Evolutionary conservation across 768 basidiomycete genomes (phyloP).

Genomic region (Steccherinum ochraceum): DNA sequence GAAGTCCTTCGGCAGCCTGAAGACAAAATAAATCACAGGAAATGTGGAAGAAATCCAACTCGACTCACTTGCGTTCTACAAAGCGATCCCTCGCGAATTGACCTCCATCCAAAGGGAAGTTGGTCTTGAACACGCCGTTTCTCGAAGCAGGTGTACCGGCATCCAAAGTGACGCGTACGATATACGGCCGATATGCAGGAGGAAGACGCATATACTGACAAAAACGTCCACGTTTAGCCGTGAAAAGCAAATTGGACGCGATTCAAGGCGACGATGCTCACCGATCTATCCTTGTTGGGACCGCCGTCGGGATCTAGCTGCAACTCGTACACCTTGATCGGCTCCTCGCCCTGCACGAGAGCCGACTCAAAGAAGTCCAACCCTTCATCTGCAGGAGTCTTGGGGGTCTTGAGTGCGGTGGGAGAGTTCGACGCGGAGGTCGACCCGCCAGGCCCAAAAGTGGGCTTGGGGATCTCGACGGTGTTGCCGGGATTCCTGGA

Average conservation of each 20-base stretch:
- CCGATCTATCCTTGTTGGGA: constrained; percentile 79
- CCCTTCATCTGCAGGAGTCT: constrained; percentile 90
- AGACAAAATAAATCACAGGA: constrained; percentile 4
- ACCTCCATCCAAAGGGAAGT: constrained; percentile 94
- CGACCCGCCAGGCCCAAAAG: background rate
- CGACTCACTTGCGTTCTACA: constrained; percentile 70
- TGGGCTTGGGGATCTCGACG: background rate
- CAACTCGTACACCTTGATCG: constrained; percentile 82
- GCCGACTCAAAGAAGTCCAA: constrained; percentile 78
- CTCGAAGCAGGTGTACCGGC: constrained; percentile 88
- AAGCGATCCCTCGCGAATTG: constrained; percentile 71
- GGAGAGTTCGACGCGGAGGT: constrained; percentile 5
- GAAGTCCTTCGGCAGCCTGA: constrained; percentile 77
- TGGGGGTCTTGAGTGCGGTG: constrained; percentile 46
- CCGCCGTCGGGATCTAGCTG: constrained; percentile 86
- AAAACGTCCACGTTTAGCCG: constrained; percentile 4
- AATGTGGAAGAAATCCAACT: too few species aligned
- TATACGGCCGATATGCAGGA: constrained; percentile 82
- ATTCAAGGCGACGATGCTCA: constrained; percentile 24
- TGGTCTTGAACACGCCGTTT: constrained; percentile 91
- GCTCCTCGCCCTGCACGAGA: constrained; percentile 44
- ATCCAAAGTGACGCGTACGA: constrained; percentile 85
- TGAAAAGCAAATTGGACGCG: background rate
- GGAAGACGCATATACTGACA: constrained; percentile 91
- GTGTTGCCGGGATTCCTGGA: background rate